phyloP scores from a whole-genome alignment of 306 rosid genomes.

The Medicago ruthenica region DNA sequence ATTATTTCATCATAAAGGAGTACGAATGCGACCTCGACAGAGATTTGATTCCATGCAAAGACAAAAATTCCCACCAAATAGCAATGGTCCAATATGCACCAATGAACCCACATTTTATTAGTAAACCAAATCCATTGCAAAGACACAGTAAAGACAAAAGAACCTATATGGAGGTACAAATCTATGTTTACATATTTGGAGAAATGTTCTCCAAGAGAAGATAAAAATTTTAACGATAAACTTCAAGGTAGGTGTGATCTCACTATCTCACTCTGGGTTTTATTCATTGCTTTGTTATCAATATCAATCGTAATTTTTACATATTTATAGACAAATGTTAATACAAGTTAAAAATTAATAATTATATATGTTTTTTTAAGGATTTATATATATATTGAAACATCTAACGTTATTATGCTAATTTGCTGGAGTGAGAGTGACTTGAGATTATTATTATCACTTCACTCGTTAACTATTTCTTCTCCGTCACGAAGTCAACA shows the following conservation, averaged over 20 bases:
- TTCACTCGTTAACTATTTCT: too few species aligned
- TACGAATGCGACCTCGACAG: background rate
- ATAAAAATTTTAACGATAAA: too few species aligned
- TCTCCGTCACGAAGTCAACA: too few species aligned
- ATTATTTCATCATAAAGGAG: background rate
- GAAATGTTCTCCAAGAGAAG: background rate
- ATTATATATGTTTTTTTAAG: too few species aligned
- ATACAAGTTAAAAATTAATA: too few species aligned
- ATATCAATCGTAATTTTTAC: too few species aligned
- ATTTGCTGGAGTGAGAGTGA: too few species aligned
- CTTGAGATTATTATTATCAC: too few species aligned
- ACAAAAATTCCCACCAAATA: background rate
- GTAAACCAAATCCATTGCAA: background rate
- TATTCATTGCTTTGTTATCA: too few species aligned
- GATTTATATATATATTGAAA: too few species aligned
- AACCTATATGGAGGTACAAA: background rate
- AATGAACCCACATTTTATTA: background rate
- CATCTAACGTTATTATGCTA: too few species aligned
- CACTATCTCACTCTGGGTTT: background rate
- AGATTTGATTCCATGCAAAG: background rate
- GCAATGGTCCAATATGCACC: slow-evolving; percentile 24
- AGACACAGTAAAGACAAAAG: background rate
- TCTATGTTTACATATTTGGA: background rate
- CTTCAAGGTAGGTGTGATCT: background rate
- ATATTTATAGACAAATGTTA: too few species aligned